phyloP scores from a whole-genome alignment of 129 eudicot species.

The Artemisia argyi region DNA sequence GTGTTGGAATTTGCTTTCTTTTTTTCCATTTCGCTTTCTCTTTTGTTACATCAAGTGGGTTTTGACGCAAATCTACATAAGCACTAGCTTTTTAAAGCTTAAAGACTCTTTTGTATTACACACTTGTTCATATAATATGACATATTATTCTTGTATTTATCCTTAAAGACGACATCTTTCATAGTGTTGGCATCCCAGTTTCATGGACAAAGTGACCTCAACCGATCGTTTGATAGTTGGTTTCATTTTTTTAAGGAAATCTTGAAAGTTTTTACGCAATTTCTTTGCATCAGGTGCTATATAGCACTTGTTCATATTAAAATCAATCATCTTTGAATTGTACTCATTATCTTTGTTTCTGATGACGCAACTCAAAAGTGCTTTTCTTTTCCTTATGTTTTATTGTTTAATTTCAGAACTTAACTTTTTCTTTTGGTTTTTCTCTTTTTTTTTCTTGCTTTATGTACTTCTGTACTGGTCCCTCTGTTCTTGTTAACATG shows the following conservation, averaged over 20 bases:
- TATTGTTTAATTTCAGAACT: conserved; percentile 1
- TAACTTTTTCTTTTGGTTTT: conserved; percentile 2
- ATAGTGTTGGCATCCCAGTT: conserved; percentile 28
- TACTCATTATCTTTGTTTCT: conserved; percentile 18
- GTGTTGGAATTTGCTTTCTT: conserved; percentile 35
- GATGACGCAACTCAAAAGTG: conserved; percentile 15
- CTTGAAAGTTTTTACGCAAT: conserved; percentile 2
- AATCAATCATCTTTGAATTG: conserved; percentile 4
- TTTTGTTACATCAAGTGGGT: conserved; percentile 32
- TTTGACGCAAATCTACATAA: conserved; percentile 39
- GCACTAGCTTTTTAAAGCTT: conserved; percentile 24
- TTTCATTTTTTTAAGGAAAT: conserved; percentile 10
- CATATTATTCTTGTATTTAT: conserved; percentile 39
- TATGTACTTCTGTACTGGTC: conserved; percentile 6
- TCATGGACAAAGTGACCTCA: conserved; percentile 25
- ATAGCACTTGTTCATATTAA: conserved; percentile 16
- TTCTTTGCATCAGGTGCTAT: conserved; percentile 27
- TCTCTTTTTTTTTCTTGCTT: conserved; percentile 19
- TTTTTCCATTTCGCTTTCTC: conserved; percentile 26
- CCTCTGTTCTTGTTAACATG: conserved; percentile 14
- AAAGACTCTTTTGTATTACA: not conserved
- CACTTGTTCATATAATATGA: not conserved
- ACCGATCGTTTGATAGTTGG: conserved; percentile 17
- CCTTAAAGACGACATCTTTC: conserved; percentile 31
- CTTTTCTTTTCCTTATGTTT: not conserved